Conservation (phyloP, 768 basidiomycete genomes). For the Tremella yokohamensis region DNA sequence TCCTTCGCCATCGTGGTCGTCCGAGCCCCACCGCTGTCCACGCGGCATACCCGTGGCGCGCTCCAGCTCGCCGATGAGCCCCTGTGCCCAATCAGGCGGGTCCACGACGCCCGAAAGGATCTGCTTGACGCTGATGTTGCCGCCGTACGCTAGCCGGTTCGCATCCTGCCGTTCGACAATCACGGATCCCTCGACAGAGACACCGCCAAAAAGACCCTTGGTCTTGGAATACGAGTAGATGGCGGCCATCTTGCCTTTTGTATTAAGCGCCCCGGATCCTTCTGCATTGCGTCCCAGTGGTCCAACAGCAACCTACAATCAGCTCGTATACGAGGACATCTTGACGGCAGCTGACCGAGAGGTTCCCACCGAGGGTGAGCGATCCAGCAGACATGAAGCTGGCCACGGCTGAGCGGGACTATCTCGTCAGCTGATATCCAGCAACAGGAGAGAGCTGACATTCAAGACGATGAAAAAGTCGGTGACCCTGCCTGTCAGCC, state of each 20-base stretch:
- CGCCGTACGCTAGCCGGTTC: constrained; percentile 72
- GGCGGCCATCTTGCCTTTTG: constrained; percentile 81
- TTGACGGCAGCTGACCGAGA: constrained; percentile 56
- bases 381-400: constrained; percentile 95
- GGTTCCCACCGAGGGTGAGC: constrained; percentile 81
- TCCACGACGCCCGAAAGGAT: constrained; percentile 74
- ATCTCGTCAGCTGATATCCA: constrained; percentile 3
- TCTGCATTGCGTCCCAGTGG: constrained; percentile 90
- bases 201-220: constrained; percentile 86
- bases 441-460: constrained; percentile 23
- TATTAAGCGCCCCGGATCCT: constrained; percentile 74
- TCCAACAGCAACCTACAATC: constrained; percentile 61
- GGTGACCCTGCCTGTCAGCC: constrained; percentile 62
- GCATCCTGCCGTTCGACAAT: constrained; percentile 93
- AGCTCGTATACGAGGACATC: not conserved
- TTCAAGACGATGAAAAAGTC: constrained; percentile 89
- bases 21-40: constrained; percentile 64
- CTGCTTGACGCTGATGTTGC: constrained; percentile 68
- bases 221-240: constrained; percentile 77
- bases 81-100: constrained; percentile 73
- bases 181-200: constrained; percentile 74
- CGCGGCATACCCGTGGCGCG: constrained; percentile 60
- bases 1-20: constrained; percentile 33
- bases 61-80: constrained; percentile 70
- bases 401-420: constrained; percentile 55